Conservation (phyloP, 805 yeast genomes). For the Ogataea parapolymorpha region DNA sequence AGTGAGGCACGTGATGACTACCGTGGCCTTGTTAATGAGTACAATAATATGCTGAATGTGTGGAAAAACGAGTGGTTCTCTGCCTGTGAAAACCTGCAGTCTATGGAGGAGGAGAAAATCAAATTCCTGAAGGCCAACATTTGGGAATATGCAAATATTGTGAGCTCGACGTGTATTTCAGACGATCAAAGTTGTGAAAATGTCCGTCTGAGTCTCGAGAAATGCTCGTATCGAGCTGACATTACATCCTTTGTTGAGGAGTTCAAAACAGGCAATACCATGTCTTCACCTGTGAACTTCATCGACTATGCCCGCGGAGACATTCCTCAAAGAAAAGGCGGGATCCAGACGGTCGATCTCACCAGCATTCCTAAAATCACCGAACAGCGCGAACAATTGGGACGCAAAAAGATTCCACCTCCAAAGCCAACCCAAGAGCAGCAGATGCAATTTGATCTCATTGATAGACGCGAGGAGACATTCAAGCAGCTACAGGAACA, state of each 20-base stretch:
- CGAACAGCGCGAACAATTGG: conserved; percentile 12
- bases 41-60: conserved; percentile 53
- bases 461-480: conserved; percentile 30
- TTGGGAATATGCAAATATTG: conserved; percentile 74
- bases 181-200: conserved; percentile 76
- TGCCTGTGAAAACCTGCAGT: conserved; percentile 60
- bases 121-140: conserved; percentile 65
- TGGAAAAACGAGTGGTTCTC: conserved; percentile 74
- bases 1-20: conserved; percentile 50
- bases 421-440: conserved; percentile 28
- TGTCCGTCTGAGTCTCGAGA: conserved; percentile 64
- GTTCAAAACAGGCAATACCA: conserved; percentile 63
- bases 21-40: conserved; percentile 48
- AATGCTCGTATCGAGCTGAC: conserved; percentile 61
- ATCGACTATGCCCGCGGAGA: conserved; percentile 49
- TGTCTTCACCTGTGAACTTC: conserved; percentile 58
- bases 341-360: conserved; percentile 11
- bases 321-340: conserved; percentile 4
- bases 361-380: conserved; percentile 19
- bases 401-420: conserved; percentile 25
- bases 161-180: conserved; percentile 72
- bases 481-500: conserved; percentile 28
- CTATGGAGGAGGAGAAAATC: conserved; percentile 68
- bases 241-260: conserved; percentile 49
- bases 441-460: conserved; percentile 25